A percentile compares a stretch with the other conserved stretches of the same genome.
phyloP scores from a whole-genome alignment of 1,284 basidiomycete genomes.

The Fomitiporia mediterranea region DNA sequence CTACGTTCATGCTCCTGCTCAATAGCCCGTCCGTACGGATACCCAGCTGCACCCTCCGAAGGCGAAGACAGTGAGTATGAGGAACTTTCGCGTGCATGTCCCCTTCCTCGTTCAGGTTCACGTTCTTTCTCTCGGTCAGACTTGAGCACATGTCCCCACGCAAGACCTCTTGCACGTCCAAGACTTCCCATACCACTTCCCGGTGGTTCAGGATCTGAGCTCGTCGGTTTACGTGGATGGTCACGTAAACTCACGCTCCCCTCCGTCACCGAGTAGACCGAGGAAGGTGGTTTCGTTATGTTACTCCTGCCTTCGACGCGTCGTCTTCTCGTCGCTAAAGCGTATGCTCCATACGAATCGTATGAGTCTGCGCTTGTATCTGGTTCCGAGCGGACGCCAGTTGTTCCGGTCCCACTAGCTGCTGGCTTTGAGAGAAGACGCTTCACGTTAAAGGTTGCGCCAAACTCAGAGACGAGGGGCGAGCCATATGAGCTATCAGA shows the following conservation, averaged over 20 bases:
- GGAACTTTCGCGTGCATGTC: slow-evolving; percentile 12
- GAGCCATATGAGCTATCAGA: slow-evolving; percentile 16
- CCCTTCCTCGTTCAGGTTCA: slow-evolving; percentile 3
- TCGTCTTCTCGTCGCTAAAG: background rate
- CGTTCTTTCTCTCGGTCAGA: slow-evolving; percentile 3
- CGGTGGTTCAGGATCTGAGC: slow-evolving; percentile 12
- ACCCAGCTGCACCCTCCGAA: slow-evolving; percentile 14
- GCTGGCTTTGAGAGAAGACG: slow-evolving; percentile 38
- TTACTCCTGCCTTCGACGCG: slow-evolving; percentile 7
- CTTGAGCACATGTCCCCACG: slow-evolving; percentile 15
- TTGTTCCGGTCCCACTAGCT: background rate
- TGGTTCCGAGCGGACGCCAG: slow-evolving; percentile 13
- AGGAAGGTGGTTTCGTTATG: background rate
- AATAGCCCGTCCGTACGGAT: slow-evolving; percentile 8
- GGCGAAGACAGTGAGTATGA: slow-evolving; percentile 19
- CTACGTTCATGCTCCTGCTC: slow-evolving; percentile 12
- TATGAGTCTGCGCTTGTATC: slow-evolving; percentile 10
- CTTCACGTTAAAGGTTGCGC: slow-evolving; percentile 33
- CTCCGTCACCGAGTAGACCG: slow-evolving; percentile 3
- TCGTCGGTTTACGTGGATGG: slow-evolving; percentile 3
- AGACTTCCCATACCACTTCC: background rate
- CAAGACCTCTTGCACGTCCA: slow-evolving; percentile 9
- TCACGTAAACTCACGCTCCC: background rate
- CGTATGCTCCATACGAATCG: slow-evolving; percentile 6
- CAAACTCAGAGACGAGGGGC: slow-evolving; percentile 4